These are phyloP conservation scores for Botrytis fragariae DNA, from an alignment of 2,329 filamentous ascomycete species.

Conservation along the genomic window DNA sequence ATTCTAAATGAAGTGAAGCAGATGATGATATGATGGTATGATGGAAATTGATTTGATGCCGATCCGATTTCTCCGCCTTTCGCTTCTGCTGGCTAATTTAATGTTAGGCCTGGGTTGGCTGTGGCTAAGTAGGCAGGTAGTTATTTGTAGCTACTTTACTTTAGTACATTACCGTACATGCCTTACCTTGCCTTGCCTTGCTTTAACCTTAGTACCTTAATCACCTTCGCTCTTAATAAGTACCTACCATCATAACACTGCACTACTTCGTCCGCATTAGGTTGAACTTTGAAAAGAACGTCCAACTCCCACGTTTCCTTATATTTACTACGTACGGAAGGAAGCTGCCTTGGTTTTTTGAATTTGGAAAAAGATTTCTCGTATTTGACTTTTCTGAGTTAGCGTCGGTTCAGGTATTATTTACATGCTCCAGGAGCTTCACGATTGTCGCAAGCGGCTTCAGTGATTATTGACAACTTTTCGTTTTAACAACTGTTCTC, in stretches of 20 bases:
- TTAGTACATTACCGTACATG: not conserved
- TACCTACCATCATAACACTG: not conserved
- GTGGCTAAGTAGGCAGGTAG: not conserved
- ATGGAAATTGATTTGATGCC: slow-evolving; percentile 7
- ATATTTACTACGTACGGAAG: not conserved
- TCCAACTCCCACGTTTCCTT: not conserved
- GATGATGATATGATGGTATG: slow-evolving; percentile 15
- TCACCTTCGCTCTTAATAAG: not conserved
- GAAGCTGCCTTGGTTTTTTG: not conserved
- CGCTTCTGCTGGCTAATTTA: not conserved
- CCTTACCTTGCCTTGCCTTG: not conserved
- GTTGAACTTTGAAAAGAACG: not conserved
- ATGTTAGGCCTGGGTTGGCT: not conserved
- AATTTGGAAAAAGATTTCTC: not conserved
- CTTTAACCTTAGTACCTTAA: not conserved
- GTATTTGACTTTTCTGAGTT: not conserved
- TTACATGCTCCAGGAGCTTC: not conserved
- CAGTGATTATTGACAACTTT: not conserved
- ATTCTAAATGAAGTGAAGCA: not conserved
- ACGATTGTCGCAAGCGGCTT: not conserved
- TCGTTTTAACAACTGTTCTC: not conserved
- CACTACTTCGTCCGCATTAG: not conserved
- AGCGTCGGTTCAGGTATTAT: not conserved
- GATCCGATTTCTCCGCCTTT: slow-evolving; percentile 6
- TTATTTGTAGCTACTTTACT: not conserved